phyloP scores from a whole-genome alignment of 2,329 filamentous ascomycete genomes.

The Pseudogymnoascus sp. region DNA sequence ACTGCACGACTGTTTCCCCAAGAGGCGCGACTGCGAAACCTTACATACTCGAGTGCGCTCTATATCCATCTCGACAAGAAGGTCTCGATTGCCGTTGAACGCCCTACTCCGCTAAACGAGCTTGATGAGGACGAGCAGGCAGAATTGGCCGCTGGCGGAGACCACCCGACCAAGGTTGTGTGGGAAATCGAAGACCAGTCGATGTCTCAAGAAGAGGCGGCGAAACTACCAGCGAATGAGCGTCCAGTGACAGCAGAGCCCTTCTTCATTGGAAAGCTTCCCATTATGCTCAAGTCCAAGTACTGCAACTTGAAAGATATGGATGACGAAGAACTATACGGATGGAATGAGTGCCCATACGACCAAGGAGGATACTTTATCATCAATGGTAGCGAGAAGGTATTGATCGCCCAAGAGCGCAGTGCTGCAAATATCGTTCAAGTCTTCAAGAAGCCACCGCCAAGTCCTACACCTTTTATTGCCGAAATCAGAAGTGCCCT shows the following conservation, averaged over 20 bases:
- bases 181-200: slow-evolving; percentile 49
- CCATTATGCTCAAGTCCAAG: slow-evolving; percentile 96
- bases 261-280: slow-evolving; percentile 92
- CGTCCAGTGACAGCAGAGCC: slow-evolving; percentile 36
- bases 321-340: slow-evolving; percentile 77
- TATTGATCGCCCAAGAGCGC: slow-evolving; percentile 93
- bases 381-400: slow-evolving; percentile 98
- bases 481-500: slow-evolving; percentile 95
- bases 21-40: slow-evolving; percentile 88
- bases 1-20: slow-evolving; percentile 83
- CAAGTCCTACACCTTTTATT: slow-evolving; percentile 86
- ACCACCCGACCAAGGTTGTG: slow-evolving; percentile 49
- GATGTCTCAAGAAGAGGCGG: slow-evolving; percentile 25
- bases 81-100: slow-evolving; percentile 75
- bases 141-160: slow-evolving; percentile 47
- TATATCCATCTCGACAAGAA: slow-evolving; percentile 85
- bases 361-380: slow-evolving; percentile 98
- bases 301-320: slow-evolving; percentile 85
- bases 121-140: slow-evolving; percentile 58
- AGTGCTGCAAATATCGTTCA: slow-evolving; percentile 98
- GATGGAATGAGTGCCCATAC: slow-evolving; percentile 94
- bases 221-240: slow-evolving; percentile 22
- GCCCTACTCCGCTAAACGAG: slow-evolving; percentile 57
- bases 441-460: slow-evolving; percentile 94
- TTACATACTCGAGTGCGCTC: slow-evolving; percentile 89